These are phyloP conservation scores for Colletotrichum sp. DNA, from an alignment of 2,329 filamentous ascomycete genomes.

Conservation along the genomic window DNA sequence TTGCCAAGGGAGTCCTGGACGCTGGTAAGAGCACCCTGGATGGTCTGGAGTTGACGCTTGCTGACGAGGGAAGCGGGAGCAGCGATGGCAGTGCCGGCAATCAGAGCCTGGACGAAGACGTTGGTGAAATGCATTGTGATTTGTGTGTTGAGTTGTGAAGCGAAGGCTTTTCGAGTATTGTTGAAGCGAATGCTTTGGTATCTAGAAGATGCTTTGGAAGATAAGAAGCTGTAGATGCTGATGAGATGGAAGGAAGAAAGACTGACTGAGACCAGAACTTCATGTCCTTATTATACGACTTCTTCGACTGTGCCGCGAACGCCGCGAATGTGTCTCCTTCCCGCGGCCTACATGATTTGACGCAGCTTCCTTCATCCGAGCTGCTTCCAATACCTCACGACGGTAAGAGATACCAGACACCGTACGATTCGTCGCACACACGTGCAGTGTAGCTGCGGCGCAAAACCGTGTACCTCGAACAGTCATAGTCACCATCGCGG, in stretches of 20 bases:
- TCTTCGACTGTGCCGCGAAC: not conserved
- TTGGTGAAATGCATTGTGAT: conserved; percentile 31
- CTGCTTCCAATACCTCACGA: not conserved
- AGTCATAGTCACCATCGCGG: not conserved
- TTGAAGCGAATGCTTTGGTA: not conserved
- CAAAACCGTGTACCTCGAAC: not conserved
- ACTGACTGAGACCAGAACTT: not conserved
- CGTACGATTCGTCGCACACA: not conserved
- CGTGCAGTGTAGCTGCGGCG: not conserved
- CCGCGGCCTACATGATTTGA: not conserved
- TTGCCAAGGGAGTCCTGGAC: conserved; percentile 65
- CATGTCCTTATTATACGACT: conserved; percentile 3
- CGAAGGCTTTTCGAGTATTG: not conserved
- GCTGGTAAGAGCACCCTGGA: conserved; percentile 64
- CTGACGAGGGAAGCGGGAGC: conserved; percentile 29
- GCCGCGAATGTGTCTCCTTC: not conserved
- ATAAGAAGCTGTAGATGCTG: not conserved
- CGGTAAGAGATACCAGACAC: not conserved
- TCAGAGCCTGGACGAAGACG: conserved; percentile 53
- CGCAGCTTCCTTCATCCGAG: conserved; percentile 6
- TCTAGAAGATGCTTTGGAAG: not conserved
- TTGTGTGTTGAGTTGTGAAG: not conserved
- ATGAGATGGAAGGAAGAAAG: not conserved
- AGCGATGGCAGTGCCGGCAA: conserved; percentile 52
- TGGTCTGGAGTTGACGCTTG: conserved; percentile 53